Conservation (phyloP, 2,329 filamentous ascomycete species). For the Teratosphaeria zuluensis region DNA sequence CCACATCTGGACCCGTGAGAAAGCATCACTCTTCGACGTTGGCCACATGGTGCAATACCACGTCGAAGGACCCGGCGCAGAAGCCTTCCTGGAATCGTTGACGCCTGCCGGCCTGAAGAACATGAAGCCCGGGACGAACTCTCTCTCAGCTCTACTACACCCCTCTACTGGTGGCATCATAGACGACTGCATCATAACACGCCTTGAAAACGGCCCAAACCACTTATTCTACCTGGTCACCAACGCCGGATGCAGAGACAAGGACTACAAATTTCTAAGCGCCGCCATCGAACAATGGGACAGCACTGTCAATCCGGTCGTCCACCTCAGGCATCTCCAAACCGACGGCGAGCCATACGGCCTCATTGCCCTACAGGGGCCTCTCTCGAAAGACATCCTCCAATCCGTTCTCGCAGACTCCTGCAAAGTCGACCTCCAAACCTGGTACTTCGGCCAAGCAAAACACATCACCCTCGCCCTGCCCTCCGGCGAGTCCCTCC, state of each 20-base stretch:
- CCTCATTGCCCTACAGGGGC: constrained; percentile 83
- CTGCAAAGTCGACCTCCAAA: constrained; percentile 43
- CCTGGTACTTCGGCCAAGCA: constrained; percentile 74
- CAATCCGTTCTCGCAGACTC: constrained; percentile 48
- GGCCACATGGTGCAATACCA: constrained; percentile 90
- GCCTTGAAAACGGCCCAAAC: constrained; percentile 46
- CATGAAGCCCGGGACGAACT: constrained; percentile 60
- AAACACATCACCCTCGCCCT: constrained; percentile 57
- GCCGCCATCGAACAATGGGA: constrained; percentile 56
- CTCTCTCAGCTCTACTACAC: constrained; percentile 75
- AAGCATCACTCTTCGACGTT: constrained; percentile 90
- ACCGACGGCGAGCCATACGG: constrained; percentile 52
- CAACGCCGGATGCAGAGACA: constrained; percentile 84
- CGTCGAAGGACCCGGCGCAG: constrained; percentile 70
- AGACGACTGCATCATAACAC: constrained; percentile 86
- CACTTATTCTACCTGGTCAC: constrained; percentile 80
- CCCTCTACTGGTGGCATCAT: constrained; percentile 78
- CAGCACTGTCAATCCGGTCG: constrained; percentile 37
- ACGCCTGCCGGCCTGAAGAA: constrained; percentile 65
- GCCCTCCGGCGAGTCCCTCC: constrained; percentile 41
- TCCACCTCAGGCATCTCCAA: constrained; percentile 22
- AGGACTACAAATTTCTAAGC: constrained; percentile 70
- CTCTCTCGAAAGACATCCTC: constrained; percentile 62
- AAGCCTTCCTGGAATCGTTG: constrained; percentile 71
- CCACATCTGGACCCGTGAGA: constrained; percentile 79